Percentiles rank a stretch among this genome's conserved stretches.
Evolutionary conservation across 2,329 filamentous ascomycete species (phyloP).

Genomic region (Corinectria fuckeliana): DNA sequence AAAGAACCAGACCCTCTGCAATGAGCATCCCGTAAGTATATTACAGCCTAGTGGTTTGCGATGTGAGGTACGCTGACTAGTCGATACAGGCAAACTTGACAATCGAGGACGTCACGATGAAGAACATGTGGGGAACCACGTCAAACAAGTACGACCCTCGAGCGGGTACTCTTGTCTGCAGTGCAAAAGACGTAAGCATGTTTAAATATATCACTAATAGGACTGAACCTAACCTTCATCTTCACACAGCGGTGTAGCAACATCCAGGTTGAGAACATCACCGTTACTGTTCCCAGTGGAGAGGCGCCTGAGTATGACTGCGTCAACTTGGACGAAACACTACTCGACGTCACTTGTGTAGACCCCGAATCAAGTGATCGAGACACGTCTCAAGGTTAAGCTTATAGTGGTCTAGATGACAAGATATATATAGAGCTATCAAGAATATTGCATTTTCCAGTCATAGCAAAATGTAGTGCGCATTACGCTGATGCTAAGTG

Average conservation of each 20-base stretch:
- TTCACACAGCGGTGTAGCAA: conserved; percentile 32
- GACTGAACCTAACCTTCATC: not conserved
- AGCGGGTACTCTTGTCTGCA: conserved; percentile 40
- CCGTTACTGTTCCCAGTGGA: conserved; percentile 31
- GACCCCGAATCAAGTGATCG: conserved; percentile 8
- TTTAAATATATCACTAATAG: accelerated
- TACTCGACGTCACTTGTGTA: conserved; percentile 30
- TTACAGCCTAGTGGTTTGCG: accelerated
- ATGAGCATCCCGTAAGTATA: conserved; percentile 28
- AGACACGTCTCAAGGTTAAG: conserved; percentile 25
- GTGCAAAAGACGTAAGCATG: conserved; percentile 36
- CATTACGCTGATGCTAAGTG: too few relatives aligned
- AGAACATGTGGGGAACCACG: conserved; percentile 40
- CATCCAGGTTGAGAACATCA: conserved; percentile 32
- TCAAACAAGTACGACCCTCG: conserved; percentile 40
- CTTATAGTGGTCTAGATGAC: not conserved
- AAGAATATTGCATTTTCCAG: too few relatives aligned
- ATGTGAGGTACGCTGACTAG: conserved; percentile 2
- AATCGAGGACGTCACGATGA: conserved; percentile 37
- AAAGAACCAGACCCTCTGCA: conserved; percentile 37
- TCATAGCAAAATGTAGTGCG: too few relatives aligned
- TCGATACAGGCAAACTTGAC: conserved; percentile 31
- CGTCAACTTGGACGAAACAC: conserved; percentile 23
- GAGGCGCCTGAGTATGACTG: conserved; percentile 34
- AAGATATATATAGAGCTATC: too few relatives aligned